Evolutionary conservation across 2,329 filamentous ascomycete species (phyloP).

Genomic region (Fusarium pseudoanthophilum): DNA sequence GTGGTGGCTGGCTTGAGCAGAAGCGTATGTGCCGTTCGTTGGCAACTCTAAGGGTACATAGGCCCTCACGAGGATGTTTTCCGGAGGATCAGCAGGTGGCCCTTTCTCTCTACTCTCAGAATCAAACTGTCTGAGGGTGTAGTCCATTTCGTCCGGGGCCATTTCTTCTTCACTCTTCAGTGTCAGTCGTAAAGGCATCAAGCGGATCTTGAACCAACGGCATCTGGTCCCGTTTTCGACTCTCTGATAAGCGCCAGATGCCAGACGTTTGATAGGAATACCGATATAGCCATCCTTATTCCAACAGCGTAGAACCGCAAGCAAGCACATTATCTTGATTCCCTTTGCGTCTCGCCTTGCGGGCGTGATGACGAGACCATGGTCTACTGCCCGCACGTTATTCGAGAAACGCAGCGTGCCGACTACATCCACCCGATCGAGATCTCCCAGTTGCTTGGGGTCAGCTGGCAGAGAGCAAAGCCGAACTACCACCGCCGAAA

Average conservation of each 20-base stretch:
- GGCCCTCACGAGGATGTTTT: constrained; percentile 1
- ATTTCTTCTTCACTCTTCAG: constrained; percentile 1
- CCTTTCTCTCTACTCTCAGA: constrained; percentile 4
- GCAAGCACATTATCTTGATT: constrained; percentile 10
- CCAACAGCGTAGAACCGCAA: constrained; percentile 5
- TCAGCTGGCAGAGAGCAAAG: constrained; percentile 3
- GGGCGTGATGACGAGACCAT: constrained; percentile 3
- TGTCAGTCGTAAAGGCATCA: constrained; percentile 10
- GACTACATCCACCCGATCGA: constrained; percentile 4
- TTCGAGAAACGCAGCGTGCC: constrained; percentile 6
- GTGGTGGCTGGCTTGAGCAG: neutral
- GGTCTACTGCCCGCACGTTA: constrained; percentile 5
- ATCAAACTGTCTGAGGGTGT: constrained; percentile 8
- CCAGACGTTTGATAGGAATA: constrained; percentile 10
- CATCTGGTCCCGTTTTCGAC: constrained; percentile 14
- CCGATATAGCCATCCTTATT: constrained; percentile 18
- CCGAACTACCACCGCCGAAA: neutral
- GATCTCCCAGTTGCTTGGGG: neutral
- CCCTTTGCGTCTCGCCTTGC: constrained; percentile 11
- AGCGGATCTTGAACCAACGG: constrained; percentile 7
- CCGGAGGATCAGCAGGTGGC: constrained; percentile 14
- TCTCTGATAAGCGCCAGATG: neutral
- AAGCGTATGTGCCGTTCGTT: neutral
- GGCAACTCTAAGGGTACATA: constrained; percentile 4
- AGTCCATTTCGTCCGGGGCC: neutral